These are phyloP conservation scores for Arabidopsis thaliana DNA, from an alignment of 345 rosid species.

Conservation along the genomic window DNA sequence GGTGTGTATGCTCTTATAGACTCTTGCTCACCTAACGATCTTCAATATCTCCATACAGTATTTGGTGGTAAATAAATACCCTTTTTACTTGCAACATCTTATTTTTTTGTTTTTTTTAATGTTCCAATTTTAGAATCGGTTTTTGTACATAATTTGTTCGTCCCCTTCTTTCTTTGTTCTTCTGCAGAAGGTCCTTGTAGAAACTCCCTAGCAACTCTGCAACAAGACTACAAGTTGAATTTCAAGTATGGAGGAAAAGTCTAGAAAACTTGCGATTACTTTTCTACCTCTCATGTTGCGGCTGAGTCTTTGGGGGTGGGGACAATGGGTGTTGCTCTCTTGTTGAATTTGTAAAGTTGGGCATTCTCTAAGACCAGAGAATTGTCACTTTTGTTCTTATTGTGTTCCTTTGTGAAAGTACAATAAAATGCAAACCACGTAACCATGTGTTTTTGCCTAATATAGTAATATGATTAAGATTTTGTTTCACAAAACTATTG, in stretches of 20 bases:
- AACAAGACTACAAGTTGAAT: slow-evolving; percentile 76
- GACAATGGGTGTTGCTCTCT: not conserved
- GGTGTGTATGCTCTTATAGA: slow-evolving; percentile 91
- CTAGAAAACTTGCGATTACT: slow-evolving; percentile 39
- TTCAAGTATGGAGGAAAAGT: slow-evolving; percentile 91
- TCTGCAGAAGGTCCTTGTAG: slow-evolving; percentile 94
- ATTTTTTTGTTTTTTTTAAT: too few relatives aligned
- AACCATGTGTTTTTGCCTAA: not conserved
- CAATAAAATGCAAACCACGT: not conserved
- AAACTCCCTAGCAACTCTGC: slow-evolving; percentile 68
- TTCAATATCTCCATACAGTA: slow-evolving; percentile 82
- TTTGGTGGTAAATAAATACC: slow-evolving; percentile 71
- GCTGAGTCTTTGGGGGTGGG: not conserved
- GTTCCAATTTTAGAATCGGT: not conserved
- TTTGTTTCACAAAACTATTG: not conserved
- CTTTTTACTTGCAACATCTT: not conserved
- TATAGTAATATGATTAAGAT: slow-evolving; percentile 9
- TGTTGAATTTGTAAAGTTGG: slow-evolving; percentile 26
- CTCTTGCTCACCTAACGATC: slow-evolving; percentile 75
- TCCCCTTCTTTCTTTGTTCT: slow-evolving; percentile 36
- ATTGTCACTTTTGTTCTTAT: slow-evolving; percentile 17
- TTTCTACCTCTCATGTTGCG: not conserved
- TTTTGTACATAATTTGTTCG: not conserved
- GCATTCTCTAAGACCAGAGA: not conserved
- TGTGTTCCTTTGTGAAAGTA: not conserved